A percentile compares a stretch with the other conserved stretches of the same genome.
phyloP scores from a whole-genome alignment of 2,329 filamentous ascomycete species.

The Chaetomium strumarium region DNA sequence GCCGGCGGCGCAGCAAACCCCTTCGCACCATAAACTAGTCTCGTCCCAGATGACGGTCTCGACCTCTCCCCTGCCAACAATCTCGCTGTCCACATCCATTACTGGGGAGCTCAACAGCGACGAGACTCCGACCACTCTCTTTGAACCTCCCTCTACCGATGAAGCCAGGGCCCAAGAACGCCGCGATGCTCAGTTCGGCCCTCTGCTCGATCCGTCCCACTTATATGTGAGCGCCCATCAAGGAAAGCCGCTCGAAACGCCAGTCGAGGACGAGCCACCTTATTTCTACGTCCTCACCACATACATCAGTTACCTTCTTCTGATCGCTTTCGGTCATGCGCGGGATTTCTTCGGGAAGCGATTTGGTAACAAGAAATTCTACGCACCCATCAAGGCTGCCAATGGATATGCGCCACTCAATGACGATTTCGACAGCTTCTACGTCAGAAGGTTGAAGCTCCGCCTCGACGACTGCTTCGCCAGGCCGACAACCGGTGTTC shows the following conservation, averaged over 20 bases:
- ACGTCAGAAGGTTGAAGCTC: constrained; percentile 85
- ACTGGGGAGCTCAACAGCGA: constrained; percentile 69
- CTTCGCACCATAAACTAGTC: constrained; percentile 44
- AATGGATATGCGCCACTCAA: constrained; percentile 94
- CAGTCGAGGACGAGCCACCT: constrained; percentile 88
- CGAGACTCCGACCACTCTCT: constrained; percentile 70
- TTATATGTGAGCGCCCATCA: constrained; percentile 85
- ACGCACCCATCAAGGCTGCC: constrained; percentile 72
- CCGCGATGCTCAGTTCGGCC: constrained; percentile 86
- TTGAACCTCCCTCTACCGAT: constrained; percentile 79
- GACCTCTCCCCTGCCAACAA: constrained; percentile 76
- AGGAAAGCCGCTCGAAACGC: constrained; percentile 71
- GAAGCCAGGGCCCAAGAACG: constrained; percentile 71
- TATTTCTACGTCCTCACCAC: constrained; percentile 97
- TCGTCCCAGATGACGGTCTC: constrained; percentile 58
- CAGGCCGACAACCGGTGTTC: constrained; percentile 85
- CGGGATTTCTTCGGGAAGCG: constrained; percentile 97
- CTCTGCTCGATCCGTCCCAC: constrained; percentile 72
- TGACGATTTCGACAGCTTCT: constrained; percentile 98
- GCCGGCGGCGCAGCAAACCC: constrained; percentile 58
- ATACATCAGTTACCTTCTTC: constrained; percentile 94
- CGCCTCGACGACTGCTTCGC: constrained; percentile 97
- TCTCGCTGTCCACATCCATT: constrained; percentile 82
- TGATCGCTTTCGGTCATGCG: constrained; percentile 92
- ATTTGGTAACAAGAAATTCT: constrained; percentile 76